These are phyloP conservation scores for Conidiobolus incongruus DNA, from an alignment of 371 early-diverging fungal genomes.

Conservation along the genomic window DNA sequence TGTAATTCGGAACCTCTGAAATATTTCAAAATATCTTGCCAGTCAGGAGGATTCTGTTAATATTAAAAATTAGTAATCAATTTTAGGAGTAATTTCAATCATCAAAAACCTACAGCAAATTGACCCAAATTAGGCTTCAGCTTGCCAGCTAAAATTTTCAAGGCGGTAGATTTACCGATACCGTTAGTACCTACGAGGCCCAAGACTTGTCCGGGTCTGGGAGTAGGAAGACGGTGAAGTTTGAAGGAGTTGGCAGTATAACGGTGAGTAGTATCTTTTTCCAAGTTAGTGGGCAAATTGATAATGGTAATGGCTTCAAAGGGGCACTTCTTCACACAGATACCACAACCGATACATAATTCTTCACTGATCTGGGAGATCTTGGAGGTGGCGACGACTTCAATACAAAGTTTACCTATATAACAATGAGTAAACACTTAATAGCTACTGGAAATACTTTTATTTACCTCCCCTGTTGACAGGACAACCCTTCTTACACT, in stretches of 20 bases:
- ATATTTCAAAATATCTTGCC: constrained; percentile 90
- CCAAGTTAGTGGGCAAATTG: constrained; percentile 96
- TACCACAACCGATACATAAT: constrained; percentile 99
- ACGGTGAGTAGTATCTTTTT: constrained; percentile 93
- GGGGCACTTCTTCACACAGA: constrained; percentile 98
- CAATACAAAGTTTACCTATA: constrained; percentile 91
- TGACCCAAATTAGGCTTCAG: constrained; percentile 96
- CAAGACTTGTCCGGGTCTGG: constrained; percentile 93
- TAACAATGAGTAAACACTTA: constrained; percentile 1
- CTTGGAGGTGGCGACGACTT: constrained; percentile 63
- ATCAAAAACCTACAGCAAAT: constrained; percentile 22
- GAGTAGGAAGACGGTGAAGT: constrained; percentile 95
- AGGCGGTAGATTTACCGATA: constrained; percentile 94
- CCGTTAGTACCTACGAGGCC: constrained; percentile 99
- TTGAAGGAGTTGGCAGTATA: constrained; percentile 98
- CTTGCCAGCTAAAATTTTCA: constrained; percentile 93
- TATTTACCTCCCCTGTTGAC: constrained; percentile 29
- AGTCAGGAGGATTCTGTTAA: constrained; percentile 67
- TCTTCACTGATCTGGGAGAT: constrained; percentile 89
- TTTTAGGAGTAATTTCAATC: neutral
- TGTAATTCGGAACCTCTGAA: constrained; percentile 99
- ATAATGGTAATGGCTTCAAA: constrained; percentile 97
- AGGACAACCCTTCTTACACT: constrained; percentile 50
- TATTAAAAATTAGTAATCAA: neutral
- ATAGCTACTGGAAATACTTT: neutral